Evolutionary conservation across 1,284 basidiomycete genomes (phyloP).

Genomic region (Meira nashicola): DNA sequence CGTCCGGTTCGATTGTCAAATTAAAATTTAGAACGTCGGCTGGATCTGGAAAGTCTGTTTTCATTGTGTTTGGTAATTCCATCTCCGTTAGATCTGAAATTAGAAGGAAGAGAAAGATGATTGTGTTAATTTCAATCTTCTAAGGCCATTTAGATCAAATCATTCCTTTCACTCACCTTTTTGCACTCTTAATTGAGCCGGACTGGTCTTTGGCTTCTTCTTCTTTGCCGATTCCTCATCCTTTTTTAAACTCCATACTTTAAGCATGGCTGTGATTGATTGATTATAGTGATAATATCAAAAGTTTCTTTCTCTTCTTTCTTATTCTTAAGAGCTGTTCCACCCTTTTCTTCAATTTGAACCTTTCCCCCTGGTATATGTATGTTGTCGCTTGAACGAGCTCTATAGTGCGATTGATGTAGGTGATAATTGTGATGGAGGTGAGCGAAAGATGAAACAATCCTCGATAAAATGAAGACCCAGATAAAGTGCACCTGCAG

Average conservation of each 20-base stretch:
- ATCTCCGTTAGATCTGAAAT: slow-evolving; percentile 85
- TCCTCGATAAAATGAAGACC: no score
- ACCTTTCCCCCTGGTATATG: no score
- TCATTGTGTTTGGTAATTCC: slow-evolving; percentile 92
- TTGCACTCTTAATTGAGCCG: slow-evolving; percentile 95
- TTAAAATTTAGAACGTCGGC: slow-evolving; percentile 91
- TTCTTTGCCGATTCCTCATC: slow-evolving; percentile 47
- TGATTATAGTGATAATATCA: neutral
- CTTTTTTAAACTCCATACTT: slow-evolving; percentile 51
- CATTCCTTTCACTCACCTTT: slow-evolving; percentile 66
- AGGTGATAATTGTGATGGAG: no score
- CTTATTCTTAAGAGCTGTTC: no score
- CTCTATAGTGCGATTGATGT: no score
- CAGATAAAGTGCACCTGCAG: no score
- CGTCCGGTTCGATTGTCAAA: slow-evolving; percentile 90
- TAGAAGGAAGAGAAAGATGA: neutral
- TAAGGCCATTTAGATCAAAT: neutral
- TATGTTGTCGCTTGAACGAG: no score
- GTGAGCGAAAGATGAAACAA: no score
- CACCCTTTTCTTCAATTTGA: no score
- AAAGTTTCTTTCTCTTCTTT: no score
- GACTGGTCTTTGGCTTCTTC: slow-evolving; percentile 70
- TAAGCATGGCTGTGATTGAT: slow-evolving; percentile 18
- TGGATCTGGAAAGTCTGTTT: slow-evolving; percentile 85
- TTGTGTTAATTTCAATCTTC: neutral